phyloP scores from a whole-genome alignment of 495 filamentous ascomycete genomes.

The Xylaria palmicola region DNA sequence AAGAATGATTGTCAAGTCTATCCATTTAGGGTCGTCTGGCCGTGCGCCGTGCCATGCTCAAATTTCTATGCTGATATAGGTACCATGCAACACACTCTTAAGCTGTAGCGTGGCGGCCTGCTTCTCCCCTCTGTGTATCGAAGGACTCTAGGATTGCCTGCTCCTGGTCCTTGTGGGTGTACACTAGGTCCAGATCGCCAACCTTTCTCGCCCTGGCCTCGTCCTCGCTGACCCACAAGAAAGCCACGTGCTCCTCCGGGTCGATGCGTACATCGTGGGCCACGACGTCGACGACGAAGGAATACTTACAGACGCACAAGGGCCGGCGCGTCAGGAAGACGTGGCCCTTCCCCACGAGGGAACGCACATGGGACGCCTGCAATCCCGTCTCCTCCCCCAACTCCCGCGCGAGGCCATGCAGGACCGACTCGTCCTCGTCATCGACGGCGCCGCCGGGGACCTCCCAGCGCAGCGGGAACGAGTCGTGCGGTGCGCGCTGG shows the following conservation, averaged over 20 bases:
- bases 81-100: not conserved
- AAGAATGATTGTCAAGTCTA: too few species aligned
- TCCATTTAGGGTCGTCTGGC: too few species aligned
- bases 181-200: constrained; percentile 30
- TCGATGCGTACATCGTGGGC: constrained; percentile 37
- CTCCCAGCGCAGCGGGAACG: constrained; percentile 52
- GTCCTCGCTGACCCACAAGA: constrained; percentile 45
- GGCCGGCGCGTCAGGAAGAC: constrained; percentile 41
- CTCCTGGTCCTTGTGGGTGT: constrained; percentile 32
- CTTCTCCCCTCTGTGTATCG: constrained; percentile 20
- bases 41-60: not conserved
- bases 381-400: constrained; percentile 58
- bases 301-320: constrained; percentile 32
- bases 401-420: constrained; percentile 51
- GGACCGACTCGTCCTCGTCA: constrained; percentile 45
- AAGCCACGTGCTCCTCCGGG: constrained; percentile 44
- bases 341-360: constrained; percentile 33
- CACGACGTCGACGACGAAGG: constrained; percentile 41
- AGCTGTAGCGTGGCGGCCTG: not conserved
- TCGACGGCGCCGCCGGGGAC: constrained; percentile 57
- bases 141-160: constrained; percentile 32
- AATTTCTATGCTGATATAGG: not conserved
- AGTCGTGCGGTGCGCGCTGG: constrained; percentile 52
- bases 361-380: constrained; percentile 32
- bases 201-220: constrained; percentile 33